Evolutionary conservation across 2,329 filamentous ascomycete genomes (phyloP).

Genomic region (Botrytis sinoallii): DNA sequence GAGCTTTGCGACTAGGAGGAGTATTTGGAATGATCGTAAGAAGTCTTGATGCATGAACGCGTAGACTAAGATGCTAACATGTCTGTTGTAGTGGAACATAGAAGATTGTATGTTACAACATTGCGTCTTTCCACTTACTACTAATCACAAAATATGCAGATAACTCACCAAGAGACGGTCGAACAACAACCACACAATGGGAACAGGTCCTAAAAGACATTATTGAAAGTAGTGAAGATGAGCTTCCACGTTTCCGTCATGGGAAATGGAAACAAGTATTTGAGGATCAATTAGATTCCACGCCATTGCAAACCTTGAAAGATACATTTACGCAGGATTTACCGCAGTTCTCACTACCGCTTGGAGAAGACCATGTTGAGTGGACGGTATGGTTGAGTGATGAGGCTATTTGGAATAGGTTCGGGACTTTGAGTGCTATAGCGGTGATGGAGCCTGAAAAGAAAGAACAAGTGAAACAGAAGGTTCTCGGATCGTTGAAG

Average conservation of each 20-base stretch:
- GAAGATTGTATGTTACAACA: slow-evolving; percentile 58
- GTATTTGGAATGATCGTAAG: slow-evolving; percentile 57
- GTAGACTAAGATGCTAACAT: slow-evolving; percentile 1
- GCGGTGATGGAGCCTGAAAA: slow-evolving; percentile 52
- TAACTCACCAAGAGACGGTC: slow-evolving; percentile 55
- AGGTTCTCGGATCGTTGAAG: slow-evolving; percentile 54
- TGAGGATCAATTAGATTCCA: slow-evolving; percentile 53
- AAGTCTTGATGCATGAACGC: neutral
- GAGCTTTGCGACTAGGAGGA: slow-evolving; percentile 59
- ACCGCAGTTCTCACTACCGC: slow-evolving; percentile 57
- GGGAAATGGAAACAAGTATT: slow-evolving; percentile 63
- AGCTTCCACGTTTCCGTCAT: slow-evolving; percentile 63
- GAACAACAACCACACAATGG: slow-evolving; percentile 57
- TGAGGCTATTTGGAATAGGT: slow-evolving; percentile 61
- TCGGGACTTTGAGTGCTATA: slow-evolving; percentile 66
- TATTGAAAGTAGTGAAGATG: slow-evolving; percentile 54
- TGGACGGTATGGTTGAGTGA: slow-evolving; percentile 58
- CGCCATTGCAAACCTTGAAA: slow-evolving; percentile 50
- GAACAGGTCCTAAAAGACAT: slow-evolving; percentile 60
- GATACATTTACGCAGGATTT: slow-evolving; percentile 42
- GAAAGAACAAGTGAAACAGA: slow-evolving; percentile 47
- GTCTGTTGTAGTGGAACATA: slow-evolving; percentile 56
- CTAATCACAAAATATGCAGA: slow-evolving; percentile 44
- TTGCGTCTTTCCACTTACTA: slow-evolving; percentile 12
- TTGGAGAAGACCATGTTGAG: slow-evolving; percentile 53